Evolutionary conservation across 2,329 filamentous ascomycete species (phyloP).

Genomic region (Claviceps capensis): DNA sequence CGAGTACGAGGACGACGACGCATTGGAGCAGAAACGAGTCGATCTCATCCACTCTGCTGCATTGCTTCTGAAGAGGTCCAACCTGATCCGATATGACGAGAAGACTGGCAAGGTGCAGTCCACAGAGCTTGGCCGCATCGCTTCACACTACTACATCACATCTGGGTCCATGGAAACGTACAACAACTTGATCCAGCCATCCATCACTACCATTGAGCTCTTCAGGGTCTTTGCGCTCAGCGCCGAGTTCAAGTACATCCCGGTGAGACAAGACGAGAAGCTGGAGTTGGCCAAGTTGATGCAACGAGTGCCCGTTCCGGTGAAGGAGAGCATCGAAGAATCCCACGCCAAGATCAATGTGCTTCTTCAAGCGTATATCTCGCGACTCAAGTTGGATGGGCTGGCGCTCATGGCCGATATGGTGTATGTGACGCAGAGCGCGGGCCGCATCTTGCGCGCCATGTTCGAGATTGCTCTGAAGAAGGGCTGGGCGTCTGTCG

Average conservation of each 20-base stretch:
- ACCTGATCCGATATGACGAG: slow-evolving; percentile 88
- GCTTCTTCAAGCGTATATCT: slow-evolving; percentile 90
- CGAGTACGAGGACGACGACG: slow-evolving; percentile 86
- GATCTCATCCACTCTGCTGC: slow-evolving; percentile 93
- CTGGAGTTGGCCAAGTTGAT: slow-evolving; percentile 87
- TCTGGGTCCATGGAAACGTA: slow-evolving; percentile 95
- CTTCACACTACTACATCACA: slow-evolving; percentile 97
- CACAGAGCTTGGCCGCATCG: slow-evolving; percentile 88
- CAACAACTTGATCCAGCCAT: slow-evolving; percentile 86
- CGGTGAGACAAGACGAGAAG: slow-evolving; percentile 94
- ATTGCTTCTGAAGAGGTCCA: slow-evolving; percentile 71
- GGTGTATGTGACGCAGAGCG: slow-evolving; percentile 96
- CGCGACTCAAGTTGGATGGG: slow-evolving; percentile 82
- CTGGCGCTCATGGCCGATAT: slow-evolving; percentile 95
- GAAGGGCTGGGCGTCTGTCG: slow-evolving; percentile 89
- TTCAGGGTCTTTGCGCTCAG: slow-evolving; percentile 95
- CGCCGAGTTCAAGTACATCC: slow-evolving; percentile 98
- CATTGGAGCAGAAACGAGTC: slow-evolving; percentile 91
- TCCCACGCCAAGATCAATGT: slow-evolving; percentile 98
- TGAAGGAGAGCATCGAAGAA: slow-evolving; percentile 96
- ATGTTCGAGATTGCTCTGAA: slow-evolving; percentile 96
- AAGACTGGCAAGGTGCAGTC: slow-evolving; percentile 78
- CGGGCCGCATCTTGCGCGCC: slow-evolving; percentile 85
- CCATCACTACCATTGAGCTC: slow-evolving; percentile 84
- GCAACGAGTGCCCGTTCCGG: slow-evolving; percentile 79